Evolutionary conservation across 2,329 filamentous ascomycete genomes (phyloP).

Genomic region (Aspergillus arachidicola): DNA sequence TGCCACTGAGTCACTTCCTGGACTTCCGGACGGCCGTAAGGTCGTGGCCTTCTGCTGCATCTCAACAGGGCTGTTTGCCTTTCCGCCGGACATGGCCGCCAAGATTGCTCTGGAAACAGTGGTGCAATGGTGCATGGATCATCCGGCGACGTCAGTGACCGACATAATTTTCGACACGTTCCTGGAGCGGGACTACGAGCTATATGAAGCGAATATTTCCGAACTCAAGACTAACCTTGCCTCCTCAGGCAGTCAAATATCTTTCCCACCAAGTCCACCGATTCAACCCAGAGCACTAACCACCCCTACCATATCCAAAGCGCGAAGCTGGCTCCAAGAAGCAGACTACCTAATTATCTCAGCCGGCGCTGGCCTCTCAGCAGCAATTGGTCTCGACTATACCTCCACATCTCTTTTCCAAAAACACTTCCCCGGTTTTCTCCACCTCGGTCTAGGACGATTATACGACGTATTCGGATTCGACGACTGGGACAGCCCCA

Average conservation of each 20-base stretch:
- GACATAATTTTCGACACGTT: slow-evolving; percentile 28
- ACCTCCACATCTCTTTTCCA: slow-evolving; percentile 26
- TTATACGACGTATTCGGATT: slow-evolving; percentile 27
- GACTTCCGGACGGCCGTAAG: slow-evolving; percentile 19
- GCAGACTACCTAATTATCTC: slow-evolving; percentile 24
- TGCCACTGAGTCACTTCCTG: slow-evolving; percentile 13
- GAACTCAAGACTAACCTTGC: background rate
- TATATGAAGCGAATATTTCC: slow-evolving; percentile 15
- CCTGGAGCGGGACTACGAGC: slow-evolving; percentile 16
- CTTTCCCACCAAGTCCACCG: background rate
- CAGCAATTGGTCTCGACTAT: slow-evolving; percentile 27
- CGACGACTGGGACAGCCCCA: slow-evolving; percentile 15
- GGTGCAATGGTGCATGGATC: slow-evolving; percentile 14
- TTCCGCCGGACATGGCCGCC: slow-evolving; percentile 21
- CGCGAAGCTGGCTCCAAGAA: slow-evolving; percentile 19
- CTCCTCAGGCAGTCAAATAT: background rate
- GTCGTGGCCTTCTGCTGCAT: slow-evolving; percentile 26
- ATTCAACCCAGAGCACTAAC: background rate
- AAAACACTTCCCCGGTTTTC: slow-evolving; percentile 28
- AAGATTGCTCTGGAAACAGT: slow-evolving; percentile 21
- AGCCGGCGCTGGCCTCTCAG: slow-evolving; percentile 25
- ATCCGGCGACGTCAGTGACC: slow-evolving; percentile 20
- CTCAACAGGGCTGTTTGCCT: slow-evolving; percentile 28
- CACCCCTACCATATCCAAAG: slow-evolving; percentile 10
- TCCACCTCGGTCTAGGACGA: slow-evolving; percentile 30